Evolutionary conservation across 2,329 filamentous ascomycete genomes (phyloP), one percentile per base, ranked within the genome.

Genomic region (Geosmithia putterillii): DNA sequence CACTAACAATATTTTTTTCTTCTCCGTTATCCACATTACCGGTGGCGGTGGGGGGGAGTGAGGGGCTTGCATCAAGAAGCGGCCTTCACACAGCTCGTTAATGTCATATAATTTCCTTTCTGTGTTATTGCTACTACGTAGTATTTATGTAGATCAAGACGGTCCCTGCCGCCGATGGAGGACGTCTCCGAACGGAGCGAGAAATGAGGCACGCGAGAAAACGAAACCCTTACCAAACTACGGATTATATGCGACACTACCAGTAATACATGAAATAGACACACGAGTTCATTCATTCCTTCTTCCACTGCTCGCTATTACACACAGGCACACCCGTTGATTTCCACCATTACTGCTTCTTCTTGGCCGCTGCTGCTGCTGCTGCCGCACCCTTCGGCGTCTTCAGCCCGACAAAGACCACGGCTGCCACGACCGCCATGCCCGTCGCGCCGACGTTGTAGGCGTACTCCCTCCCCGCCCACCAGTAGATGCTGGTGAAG

Each of bases 401-500:
- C 64, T 81, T 86, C 48, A 95, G 62, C 1, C 74, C 76, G 18
- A 75, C 71, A 58, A 94, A 83, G 0, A 83, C 86, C 20, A 87
- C 63, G 10, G 70, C 71, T 38, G 75, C 73, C 10, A 96, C 89
- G 1, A 70, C 76, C 5, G 84, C 62, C 68, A 96, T 94, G 5
- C 87, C 88, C 12, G 76, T 70, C 0, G 86, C 84, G 4, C 92
- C 92, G 53, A 87, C 72, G 1, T 70, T 71, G 61, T 96, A 98
- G 2, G 92, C 92, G 10, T 80, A 73, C 57, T 94, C 83, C 40
- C 92, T 72, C 0, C 92, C 92, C 7, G 87, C 89, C 92, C 92
- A 98, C 92, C 92, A 98, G 66, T 98, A 98, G 44, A 98, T 70
- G 41, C 86, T 87, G 48, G 92, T 96, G 58, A 98, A 98, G 32